Evolutionary conservation across 148 eudicot genomes (phyloP).

Genomic region (Nepenthes mirabilis): DNA sequence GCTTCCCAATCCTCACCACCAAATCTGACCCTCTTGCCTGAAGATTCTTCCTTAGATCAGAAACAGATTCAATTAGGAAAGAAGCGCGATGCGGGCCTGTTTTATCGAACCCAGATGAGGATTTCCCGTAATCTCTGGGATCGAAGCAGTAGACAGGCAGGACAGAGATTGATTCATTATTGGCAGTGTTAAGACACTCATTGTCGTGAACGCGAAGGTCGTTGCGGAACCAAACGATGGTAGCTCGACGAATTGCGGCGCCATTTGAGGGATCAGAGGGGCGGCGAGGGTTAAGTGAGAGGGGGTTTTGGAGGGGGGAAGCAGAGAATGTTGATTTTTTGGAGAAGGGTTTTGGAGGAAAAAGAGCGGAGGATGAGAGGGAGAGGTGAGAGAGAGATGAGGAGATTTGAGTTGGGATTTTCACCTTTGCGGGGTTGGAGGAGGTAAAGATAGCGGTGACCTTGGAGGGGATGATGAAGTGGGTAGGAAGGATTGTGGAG

Average conservation of each 20-base stretch:
- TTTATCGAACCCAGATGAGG: conserved; percentile 78
- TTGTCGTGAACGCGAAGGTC: conserved; percentile 83
- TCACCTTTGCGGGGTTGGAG: conserved; percentile 18
- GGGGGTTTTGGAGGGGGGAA: conserved; percentile 53
- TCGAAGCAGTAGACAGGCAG: conserved; percentile 86
- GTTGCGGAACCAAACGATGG: conserved; percentile 83
- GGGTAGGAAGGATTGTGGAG: conserved; percentile 46
- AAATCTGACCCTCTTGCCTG: conserved; percentile 79
- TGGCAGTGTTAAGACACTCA: conserved; percentile 60
- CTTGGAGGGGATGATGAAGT: conserved; percentile 34
- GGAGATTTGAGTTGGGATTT: conserved; percentile 51
- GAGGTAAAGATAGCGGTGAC: conserved; percentile 21
- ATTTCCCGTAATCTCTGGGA: conserved; percentile 73
- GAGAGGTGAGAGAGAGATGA: conserved; percentile 36
- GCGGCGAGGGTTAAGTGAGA: conserved; percentile 48
- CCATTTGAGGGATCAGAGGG: conserved; percentile 66
- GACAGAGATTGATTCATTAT: conserved; percentile 63
- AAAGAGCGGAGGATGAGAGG: conserved; percentile 28
- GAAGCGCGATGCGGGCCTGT: conserved; percentile 84
- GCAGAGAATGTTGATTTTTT: conserved; percentile 52
- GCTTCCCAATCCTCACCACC: conserved; percentile 72
- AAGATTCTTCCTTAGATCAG: conserved; percentile 57
- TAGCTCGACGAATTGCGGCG: conserved; percentile 46
- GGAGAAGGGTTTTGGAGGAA: conserved; percentile 29
- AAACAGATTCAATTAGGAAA: conserved; percentile 67